Evolutionary conservation across 2,329 filamentous ascomycete genomes (phyloP).

Genomic region (Daldinia eschscholtzii): DNA sequence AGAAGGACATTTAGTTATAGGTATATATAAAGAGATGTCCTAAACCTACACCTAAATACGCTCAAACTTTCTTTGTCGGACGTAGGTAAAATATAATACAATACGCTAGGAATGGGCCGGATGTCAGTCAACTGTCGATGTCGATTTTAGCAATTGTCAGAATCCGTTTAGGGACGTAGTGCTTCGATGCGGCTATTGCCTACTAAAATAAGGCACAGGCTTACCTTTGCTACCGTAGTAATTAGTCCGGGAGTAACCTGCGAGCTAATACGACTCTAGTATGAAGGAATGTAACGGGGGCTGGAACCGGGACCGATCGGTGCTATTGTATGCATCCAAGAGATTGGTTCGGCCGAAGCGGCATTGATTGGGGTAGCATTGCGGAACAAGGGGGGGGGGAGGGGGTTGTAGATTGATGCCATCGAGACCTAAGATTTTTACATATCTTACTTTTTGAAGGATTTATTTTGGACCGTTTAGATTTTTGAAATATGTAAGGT

Average conservation of each 20-base stretch:
- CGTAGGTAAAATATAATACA: neutral
- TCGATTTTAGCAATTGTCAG: slow-evolving; percentile 12
- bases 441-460: slow-evolving; percentile 27
- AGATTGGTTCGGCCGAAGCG: slow-evolving; percentile 32
- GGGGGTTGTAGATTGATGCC: slow-evolving; percentile 11
- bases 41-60: neutral
- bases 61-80: neutral
- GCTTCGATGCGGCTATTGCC: slow-evolving; percentile 25
- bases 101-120: neutral
- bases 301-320: slow-evolving; percentile 22
- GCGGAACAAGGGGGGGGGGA: slow-evolving; percentile 13
- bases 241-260: slow-evolving; percentile 33
- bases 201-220: slow-evolving; percentile 7
- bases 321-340: slow-evolving; percentile 24
- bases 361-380: slow-evolving; percentile 29
- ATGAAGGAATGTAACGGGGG: slow-evolving; percentile 24
- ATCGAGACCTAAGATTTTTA: slow-evolving; percentile 16
- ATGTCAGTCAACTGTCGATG: slow-evolving; percentile 2
- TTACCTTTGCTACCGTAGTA: slow-evolving; percentile 7
- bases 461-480: slow-evolving; percentile 3
- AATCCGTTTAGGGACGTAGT: slow-evolving; percentile 11
- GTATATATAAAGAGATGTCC: neutral
- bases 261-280: slow-evolving; percentile 35
- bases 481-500: neutral
- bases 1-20: neutral